Conservation (phyloP, 2,329 filamentous ascomycete genomes). For the Exophiala sp. region DNA sequence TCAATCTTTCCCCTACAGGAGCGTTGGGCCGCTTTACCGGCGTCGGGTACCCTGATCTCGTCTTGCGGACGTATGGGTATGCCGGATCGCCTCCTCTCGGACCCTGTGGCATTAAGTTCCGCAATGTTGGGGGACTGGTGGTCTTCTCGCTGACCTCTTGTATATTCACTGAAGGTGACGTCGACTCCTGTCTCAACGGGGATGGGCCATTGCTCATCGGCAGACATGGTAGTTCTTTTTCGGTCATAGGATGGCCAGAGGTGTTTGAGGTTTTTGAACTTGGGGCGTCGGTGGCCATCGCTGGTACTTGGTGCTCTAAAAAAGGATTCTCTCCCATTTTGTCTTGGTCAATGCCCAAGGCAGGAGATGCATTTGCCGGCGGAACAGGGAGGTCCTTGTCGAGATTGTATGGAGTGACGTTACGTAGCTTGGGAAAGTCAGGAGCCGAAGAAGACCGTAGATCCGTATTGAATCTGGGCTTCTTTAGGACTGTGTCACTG, state of each 20-base stretch:
- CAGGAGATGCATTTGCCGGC: conserved; percentile 21
- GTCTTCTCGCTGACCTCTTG: neutral
- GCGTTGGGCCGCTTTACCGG: neutral
- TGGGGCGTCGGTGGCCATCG: conserved; percentile 6
- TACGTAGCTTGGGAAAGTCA: conserved; percentile 19
- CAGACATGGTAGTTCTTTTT: conserved; percentile 28
- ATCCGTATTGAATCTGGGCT: conserved; percentile 15
- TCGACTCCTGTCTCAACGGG: conserved; percentile 18
- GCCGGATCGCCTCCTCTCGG: conserved; percentile 14
- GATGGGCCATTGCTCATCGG: conserved; percentile 28
- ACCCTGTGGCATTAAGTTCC: conserved; percentile 3
- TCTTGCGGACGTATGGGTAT: conserved; percentile 11
- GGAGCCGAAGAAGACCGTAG: conserved; percentile 19
- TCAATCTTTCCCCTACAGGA: conserved; percentile 11
- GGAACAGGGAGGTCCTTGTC: conserved; percentile 34
- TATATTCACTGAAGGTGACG: neutral
- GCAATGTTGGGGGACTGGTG: neutral
- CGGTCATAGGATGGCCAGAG: conserved; percentile 14
- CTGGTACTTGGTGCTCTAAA: conserved; percentile 27
- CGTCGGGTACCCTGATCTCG: conserved; percentile 8
- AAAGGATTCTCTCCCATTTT: conserved; percentile 23
- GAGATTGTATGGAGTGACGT: conserved; percentile 38
- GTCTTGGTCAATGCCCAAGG: neutral
- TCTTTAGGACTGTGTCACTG: conserved; percentile 24
- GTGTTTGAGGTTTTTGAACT: conserved; percentile 16